Evolutionary conservation across 331 rosid genomes (phyloP), one percentile per base, ranked within the genome.

Genomic region (Dryas integrifolia): DNA sequence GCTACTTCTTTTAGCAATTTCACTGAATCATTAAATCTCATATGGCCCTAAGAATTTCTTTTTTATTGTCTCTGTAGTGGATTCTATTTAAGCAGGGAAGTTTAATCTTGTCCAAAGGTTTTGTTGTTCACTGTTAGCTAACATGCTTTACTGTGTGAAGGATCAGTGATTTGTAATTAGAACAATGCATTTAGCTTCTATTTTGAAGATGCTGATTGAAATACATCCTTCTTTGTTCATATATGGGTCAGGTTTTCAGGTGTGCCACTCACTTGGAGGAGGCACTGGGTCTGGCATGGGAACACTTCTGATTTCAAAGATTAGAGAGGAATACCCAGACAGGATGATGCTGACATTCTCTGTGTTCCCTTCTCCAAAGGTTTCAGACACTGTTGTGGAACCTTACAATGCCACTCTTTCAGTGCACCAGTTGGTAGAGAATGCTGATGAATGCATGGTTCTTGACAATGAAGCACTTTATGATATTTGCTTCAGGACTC

Each of bases 231-330:
- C 46, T 68, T 44, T 35, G 15, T 46, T 67, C 18, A 13, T 77
- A 13, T 77, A 69, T 8, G 74, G 55, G 47, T 7, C 85, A 90
- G 96, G 96, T 80, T 90, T 90, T 69, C 96, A 90, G 85, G 96
- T 90, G 69, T 90, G 96, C 67, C 96, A 90, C 80, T 88, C 96
- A 2, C 92, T 90, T 51, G 96, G 96, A 74, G 96, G 96, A 76
- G 96, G 96, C 45, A 90, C 96, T 0, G 96, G 94, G 57, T 90
- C 96, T 43, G 96, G 96, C 65, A 88, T 90, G 96, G 94, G 94
- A 70, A 90, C 96, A 49, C 79, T 90, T n/a, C 81, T 90, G 59
- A 90, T 90, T 69, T 88, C 96, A 3, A 90, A 90, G 88, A 86
- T 90, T n/a, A 86, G 96, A 77, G 94, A 90, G 85, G 96, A 90